Evolutionary conservation across 2,329 filamentous ascomycete genomes (phyloP).

Genomic region (Chrysoporthe cubensis): DNA sequence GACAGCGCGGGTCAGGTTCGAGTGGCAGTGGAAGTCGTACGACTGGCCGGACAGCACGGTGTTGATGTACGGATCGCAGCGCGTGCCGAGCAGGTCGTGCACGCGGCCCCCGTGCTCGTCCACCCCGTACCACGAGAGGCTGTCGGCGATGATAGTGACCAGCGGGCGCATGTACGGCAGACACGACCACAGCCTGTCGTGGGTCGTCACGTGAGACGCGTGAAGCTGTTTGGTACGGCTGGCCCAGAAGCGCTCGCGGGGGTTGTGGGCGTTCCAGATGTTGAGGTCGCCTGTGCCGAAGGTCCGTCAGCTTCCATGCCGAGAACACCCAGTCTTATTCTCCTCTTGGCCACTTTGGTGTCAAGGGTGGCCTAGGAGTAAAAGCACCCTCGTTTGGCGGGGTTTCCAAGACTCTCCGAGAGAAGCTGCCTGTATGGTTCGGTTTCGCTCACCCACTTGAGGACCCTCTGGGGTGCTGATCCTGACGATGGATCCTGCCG

Average conservation of each 20-base stretch:
- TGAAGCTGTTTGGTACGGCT: constrained; percentile 78
- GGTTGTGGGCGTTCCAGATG: constrained; percentile 77
- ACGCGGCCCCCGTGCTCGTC: constrained; percentile 68
- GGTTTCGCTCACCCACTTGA: constrained; percentile 62
- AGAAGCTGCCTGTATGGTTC: neutral
- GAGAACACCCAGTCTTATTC: too few species aligned
- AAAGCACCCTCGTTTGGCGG: too few species aligned
- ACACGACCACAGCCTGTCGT: constrained; percentile 77
- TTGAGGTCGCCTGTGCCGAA: constrained; percentile 70
- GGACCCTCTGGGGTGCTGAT: constrained; percentile 78
- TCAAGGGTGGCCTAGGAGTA: too few species aligned
- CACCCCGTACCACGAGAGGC: constrained; percentile 62
- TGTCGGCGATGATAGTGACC: constrained; percentile 71
- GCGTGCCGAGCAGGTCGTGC: constrained; percentile 80
- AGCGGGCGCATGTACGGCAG: constrained; percentile 78
- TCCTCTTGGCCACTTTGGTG: too few species aligned
- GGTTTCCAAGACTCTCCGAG: neutral
- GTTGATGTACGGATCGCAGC: constrained; percentile 86
- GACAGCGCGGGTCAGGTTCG: constrained; percentile 76
- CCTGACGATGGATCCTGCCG: constrained; percentile 69
- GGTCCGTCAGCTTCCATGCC: neutral
- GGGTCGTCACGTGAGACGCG: constrained; percentile 70
- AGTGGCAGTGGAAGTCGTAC: constrained; percentile 85
- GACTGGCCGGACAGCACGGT: constrained; percentile 69
- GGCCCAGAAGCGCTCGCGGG: constrained; percentile 83